Base-by-base conservation (phyloP, 208 protist genomes). In the Leptomonas pyrrhocoris region DNA sequence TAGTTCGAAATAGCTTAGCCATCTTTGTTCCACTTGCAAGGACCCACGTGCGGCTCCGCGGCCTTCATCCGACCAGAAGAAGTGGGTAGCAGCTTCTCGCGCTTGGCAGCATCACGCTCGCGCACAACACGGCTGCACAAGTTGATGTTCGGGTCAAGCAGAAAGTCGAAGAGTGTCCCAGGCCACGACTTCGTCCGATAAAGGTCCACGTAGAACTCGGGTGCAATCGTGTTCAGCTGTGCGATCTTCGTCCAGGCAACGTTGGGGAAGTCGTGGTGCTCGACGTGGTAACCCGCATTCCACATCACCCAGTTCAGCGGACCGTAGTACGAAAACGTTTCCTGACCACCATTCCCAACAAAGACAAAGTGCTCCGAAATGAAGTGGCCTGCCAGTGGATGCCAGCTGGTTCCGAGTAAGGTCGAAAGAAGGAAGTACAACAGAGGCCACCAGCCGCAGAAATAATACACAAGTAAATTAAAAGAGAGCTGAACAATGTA, bases 321-420 rank as follows among this genome's bases (percentile, higher is more conserved):
- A 25, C 98, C 98, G 81, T 99, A 98, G 77, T 99, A 99, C 8
- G 95, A 98, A 73, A 98, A 98, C 12, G 98, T 98, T 82, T 99
- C 94, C 64, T 94, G 82, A n/a, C 74, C 79, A 30, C 92, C 84
- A 13, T 85, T 67, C 16, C 76, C 79, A 28, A 73, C 68, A 61
- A 96, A 95, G 40, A 95, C 74, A 83, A 96, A 98, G 74, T 98
- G 95, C 83, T 98, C 96, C 8, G 95, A 84, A 58, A 98, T 81
- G 71, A 97, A 98, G 77, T 98, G 93, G 18, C 93, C 94, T 30
- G 86, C 79, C 21, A 94, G 54, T 5, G 96, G 96, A 74, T 98
- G 94, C 68, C 97, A 88, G 19, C 94, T 71, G 18, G 84, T 88
- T 25, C 87, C 94, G 25, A 98, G 79, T 30, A 98, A 65, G 11